A percentile compares a stretch with the other conserved stretches of the same genome.
Conservation (phyloP, 139 green algal genomes). For the Haematococcus lacustris region DNA sequence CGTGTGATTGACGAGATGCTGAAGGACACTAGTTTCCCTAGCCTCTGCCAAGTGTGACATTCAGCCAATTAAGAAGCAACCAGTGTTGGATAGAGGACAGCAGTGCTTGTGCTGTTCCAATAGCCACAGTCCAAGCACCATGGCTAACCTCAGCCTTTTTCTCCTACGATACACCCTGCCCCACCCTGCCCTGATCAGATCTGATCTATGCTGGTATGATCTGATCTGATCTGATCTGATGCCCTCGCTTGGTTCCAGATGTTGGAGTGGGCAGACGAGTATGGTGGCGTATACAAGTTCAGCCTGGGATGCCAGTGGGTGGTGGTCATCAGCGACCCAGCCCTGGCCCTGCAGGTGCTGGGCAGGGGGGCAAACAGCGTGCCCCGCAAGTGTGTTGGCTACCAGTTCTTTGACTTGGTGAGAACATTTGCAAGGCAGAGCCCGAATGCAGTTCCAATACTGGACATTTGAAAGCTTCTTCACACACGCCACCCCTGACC, state of each 20-base stretch:
- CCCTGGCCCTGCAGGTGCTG: conserved; percentile 25
- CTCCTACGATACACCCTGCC: background rate
- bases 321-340: conserved; percentile 35
- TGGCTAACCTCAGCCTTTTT: background rate
- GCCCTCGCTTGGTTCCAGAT: conserved; percentile 7
- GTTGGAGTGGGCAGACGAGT: conserved; percentile 43
- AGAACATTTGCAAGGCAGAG: no score
- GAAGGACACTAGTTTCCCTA: background rate
- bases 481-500: no score
- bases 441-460: no score
- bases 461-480: no score
- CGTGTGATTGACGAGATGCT: background rate
- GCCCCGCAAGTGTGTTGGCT: conserved; percentile 42
- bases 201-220: no score
- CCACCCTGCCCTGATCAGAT: no score
- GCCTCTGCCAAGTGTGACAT: background rate
- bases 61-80: background rate
- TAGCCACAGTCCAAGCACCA: background rate
- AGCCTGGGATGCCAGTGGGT: conserved; percentile 41
- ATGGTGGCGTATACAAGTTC: conserved; percentile 40
- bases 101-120: no score
- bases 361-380: conserved; percentile 21
- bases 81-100: no score
- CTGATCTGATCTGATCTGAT: no score
- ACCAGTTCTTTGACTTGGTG: conserved; percentile 49